A percentile compares a stretch with the other conserved stretches of the same genome.
These are phyloP conservation scores for Fusarium floridanum DNA, from an alignment of 2,329 filamentous ascomycete species.

Conservation along the genomic window DNA sequence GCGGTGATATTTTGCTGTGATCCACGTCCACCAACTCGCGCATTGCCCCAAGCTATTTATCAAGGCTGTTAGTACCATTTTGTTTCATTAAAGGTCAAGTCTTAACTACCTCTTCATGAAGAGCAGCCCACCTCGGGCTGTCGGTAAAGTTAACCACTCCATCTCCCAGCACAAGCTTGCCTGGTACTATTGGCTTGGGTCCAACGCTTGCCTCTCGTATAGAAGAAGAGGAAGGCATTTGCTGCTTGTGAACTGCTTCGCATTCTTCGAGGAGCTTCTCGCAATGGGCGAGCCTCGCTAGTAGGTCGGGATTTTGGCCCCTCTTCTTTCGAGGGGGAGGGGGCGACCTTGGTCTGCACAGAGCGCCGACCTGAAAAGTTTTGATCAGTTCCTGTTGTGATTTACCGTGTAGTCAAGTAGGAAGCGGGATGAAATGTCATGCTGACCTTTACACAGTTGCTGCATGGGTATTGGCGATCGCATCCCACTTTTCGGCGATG, in stretches of 20 bases:
- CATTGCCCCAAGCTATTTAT: not conserved
- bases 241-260: not conserved
- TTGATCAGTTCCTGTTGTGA: not conserved
- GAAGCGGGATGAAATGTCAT: not conserved
- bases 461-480: not conserved
- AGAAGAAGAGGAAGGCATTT: not conserved
- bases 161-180: not conserved
- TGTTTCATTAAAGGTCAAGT: not conserved
- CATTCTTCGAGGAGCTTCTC: not conserved
- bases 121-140: not conserved
- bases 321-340: not conserved
- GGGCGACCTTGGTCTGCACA: not conserved
- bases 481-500: not conserved
- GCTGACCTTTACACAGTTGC: not conserved
- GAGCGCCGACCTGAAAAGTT: not conserved
- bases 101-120: not conserved
- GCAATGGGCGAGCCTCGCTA: not conserved
- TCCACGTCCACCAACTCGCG: not conserved
- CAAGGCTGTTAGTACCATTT: not conserved
- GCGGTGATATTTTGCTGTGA: not conserved
- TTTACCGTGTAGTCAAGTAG: rapidly evolving
- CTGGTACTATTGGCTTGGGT: not conserved
- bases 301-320: not conserved
- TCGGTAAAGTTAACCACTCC: not conserved
- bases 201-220: not conserved